These are phyloP conservation scores for Melaleuca quinquenervia DNA, from an alignment of 345 rosid genomes.

Conservation along the genomic window DNA sequence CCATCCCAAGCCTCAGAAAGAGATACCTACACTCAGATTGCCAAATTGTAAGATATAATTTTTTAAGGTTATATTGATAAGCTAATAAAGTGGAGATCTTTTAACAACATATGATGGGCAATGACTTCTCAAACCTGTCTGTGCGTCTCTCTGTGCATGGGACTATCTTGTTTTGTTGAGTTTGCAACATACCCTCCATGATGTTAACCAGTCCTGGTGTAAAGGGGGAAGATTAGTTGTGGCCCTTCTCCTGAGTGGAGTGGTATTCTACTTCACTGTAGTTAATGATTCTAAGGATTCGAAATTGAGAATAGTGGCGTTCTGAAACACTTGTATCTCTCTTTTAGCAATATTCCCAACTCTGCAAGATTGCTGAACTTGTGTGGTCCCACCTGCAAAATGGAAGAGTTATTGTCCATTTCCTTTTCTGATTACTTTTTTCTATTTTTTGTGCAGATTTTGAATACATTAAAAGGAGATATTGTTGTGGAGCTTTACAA, in stretches of 20 bases:
- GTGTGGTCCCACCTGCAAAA: background rate
- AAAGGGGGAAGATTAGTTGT: background rate
- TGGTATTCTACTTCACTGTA: background rate
- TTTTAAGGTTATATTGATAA: background rate
- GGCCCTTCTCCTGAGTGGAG: background rate
- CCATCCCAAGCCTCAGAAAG: background rate
- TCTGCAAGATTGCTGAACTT: background rate
- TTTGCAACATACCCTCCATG: background rate
- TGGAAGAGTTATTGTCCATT: background rate
- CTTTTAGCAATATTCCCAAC: background rate
- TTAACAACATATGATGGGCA: background rate
- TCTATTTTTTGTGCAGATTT: slow-evolving; percentile 29
- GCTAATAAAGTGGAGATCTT: background rate
- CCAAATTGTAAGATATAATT: background rate
- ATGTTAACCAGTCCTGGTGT: background rate
- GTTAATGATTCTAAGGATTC: background rate
- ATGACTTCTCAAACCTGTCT: background rate
- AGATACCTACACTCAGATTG: background rate
- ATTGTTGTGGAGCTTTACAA: slow-evolving; percentile 61
- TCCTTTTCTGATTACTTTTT: background rate
- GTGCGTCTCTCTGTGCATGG: background rate
- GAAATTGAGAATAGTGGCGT: background rate
- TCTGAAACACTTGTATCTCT: background rate
- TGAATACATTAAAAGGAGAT: slow-evolving; percentile 69
- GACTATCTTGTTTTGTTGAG: background rate